phyloP scores from a whole-genome alignment of 306 rosid genomes.

The Quercus ilex region DNA sequence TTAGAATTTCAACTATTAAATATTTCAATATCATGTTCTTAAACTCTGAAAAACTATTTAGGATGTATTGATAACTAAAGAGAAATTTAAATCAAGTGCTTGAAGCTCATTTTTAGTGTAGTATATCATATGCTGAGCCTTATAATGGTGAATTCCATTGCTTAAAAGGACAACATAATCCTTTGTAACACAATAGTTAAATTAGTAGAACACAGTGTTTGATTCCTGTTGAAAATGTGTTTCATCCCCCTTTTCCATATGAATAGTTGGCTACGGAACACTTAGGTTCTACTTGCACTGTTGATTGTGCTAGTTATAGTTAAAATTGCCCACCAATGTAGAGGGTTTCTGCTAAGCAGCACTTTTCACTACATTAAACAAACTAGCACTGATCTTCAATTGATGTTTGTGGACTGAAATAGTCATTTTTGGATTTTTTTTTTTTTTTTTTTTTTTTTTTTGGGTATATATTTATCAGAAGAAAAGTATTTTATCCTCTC shows the following conservation, averaged over 20 bases:
- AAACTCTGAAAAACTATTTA: neutral
- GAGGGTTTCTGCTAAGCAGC: conserved; percentile 24
- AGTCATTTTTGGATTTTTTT: conserved; percentile 5
- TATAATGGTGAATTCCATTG: neutral
- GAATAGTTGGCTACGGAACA: too few relatives aligned
- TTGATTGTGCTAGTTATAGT: conserved; percentile 17
- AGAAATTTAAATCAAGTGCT: too few relatives aligned
- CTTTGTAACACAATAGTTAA: neutral
- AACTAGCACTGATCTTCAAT: conserved; percentile 22
- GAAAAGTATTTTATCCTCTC: neutral
- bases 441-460: neutral
- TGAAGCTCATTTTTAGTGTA: too few relatives aligned
- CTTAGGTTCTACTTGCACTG: too few relatives aligned
- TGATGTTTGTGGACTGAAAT: conserved; percentile 23
- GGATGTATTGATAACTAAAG: neutral
- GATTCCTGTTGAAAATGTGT: neutral
- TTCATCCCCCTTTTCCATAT: neutral
- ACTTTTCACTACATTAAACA: conserved; percentile 10
- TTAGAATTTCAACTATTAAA: neutral
- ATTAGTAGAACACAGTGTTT: neutral
- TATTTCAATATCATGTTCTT: neutral
- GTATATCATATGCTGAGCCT: neutral
- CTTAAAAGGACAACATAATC: neutral
- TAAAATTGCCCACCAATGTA: conserved; percentile 11
- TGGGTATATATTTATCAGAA: neutral